Evolutionary conservation across 2,329 filamentous ascomycete genomes (phyloP).

Genomic region (Calycina herbarum): DNA sequence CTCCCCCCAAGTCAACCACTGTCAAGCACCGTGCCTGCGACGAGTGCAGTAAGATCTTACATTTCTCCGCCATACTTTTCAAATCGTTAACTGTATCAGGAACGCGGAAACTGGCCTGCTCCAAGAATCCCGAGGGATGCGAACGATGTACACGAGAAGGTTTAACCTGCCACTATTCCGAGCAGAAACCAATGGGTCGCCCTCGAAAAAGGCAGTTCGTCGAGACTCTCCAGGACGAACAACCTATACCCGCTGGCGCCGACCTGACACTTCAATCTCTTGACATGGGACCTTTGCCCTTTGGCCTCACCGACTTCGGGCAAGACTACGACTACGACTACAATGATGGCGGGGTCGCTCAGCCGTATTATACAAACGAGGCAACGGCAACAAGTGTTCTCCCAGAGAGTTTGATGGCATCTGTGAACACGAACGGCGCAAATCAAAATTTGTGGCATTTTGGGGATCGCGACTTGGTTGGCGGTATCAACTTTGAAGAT

Average conservation of each 20-base stretch:
- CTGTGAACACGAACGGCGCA: conserved; percentile 7
- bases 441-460: conserved; percentile 26
- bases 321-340: conserved; percentile 13
- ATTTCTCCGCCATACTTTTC: no score
- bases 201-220: conserved; percentile 55
- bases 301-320: conserved; percentile 15
- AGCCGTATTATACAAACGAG: conserved; percentile 26
- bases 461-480: conserved; percentile 22
- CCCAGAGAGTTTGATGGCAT: conserved; percentile 7
- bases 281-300: conserved; percentile 22
- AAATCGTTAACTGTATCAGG: conserved; percentile 45
- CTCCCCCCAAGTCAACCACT: conserved; percentile 20
- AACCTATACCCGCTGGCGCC: conserved; percentile 5
- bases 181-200: conserved; percentile 66
- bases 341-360: conserved; percentile 16
- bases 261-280: conserved; percentile 11
- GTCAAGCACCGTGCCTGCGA: conserved; percentile 64
- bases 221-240: conserved; percentile 26
- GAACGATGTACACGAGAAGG: conserved; percentile 57
- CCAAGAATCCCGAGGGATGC: conserved; percentile 61
- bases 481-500: conserved; percentile 28
- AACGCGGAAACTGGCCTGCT: conserved; percentile 63
- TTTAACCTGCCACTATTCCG: conserved; percentile 60
- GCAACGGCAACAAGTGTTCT: conserved; percentile 2
- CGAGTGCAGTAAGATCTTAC: conserved; percentile 60